Evolutionary conservation across 176 grass and related monocot species (phyloP), one percentile per base, ranked within the genome.

Genomic region (Avena insularis): DNA sequence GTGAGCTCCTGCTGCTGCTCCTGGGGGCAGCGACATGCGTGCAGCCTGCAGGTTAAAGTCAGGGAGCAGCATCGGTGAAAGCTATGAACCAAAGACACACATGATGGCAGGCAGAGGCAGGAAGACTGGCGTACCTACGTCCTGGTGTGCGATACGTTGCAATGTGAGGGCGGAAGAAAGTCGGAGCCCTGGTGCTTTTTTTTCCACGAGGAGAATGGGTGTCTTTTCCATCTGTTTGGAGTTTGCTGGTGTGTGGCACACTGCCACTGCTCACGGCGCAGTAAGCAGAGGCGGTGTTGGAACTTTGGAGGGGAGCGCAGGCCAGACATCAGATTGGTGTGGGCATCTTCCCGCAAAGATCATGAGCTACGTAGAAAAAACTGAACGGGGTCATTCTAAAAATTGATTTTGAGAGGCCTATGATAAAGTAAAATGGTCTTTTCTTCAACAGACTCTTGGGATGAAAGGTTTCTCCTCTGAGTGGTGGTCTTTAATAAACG

Each of bases 21-120:
- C 75, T 66, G 8, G 68, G 31, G 31, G 31, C 31, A 33, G 70
- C n/a, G 51, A 31, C 50, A 48, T 29, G 46, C 46, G 10, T 40
- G 38, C 38, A 6, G 38, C 38, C 38, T 40, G 80, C 48, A 38
- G 78, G 0, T 4, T 31, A 76, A 83, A 57, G 81, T 57, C 65
- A 15, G 65, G 65, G 65, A 65, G 61, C 79, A 40, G 0, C 80
- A 49, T 74, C 45, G 71, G 71, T 27, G 71, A 74, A 74, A 49
- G 71, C 71, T 74, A n/a, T 27, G 71, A 25, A 74, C 15, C 5
- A 33, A 6, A 66, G 12, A 7, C 38, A 66, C 17, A 7, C 38
- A 54, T 0, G n/a, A 71, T 71, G 38, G 15, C 72, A 4, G 15
- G 2, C 68, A 6, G 21, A 4, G 15, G 2, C 68, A 6, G 21